Evolutionary conservation across 2,329 filamentous ascomycete species (phyloP).

Genomic region (Septoria linicola): DNA sequence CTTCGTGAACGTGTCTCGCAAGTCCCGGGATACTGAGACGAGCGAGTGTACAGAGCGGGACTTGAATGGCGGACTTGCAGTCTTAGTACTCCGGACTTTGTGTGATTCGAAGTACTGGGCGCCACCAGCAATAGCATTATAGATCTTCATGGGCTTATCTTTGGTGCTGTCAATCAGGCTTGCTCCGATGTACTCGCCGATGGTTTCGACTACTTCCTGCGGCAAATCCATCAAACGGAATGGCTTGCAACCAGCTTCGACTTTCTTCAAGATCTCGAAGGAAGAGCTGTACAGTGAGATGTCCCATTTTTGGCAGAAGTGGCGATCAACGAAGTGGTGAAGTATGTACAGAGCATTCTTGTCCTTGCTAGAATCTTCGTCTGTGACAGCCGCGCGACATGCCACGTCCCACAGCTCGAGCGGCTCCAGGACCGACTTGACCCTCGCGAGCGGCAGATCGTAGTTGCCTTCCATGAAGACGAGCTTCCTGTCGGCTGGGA

Average conservation of each 20-base stretch:
- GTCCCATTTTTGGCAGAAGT: background rate
- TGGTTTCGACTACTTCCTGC: slow-evolving; percentile 1
- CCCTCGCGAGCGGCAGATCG: background rate
- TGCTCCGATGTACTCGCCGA: background rate
- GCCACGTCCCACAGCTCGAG: background rate
- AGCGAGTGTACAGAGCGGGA: background rate
- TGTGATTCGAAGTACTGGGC: background rate
- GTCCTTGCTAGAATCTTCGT: too few species aligned
- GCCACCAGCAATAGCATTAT: background rate
- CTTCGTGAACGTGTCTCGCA: background rate
- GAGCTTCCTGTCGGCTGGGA: background rate
- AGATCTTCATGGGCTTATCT: background rate
- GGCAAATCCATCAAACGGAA: slow-evolving; percentile 14
- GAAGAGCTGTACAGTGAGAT: background rate
- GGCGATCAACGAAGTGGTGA: background rate
- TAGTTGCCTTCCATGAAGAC: slow-evolving; percentile 7
- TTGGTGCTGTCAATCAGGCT: background rate
- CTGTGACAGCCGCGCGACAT: too few species aligned
- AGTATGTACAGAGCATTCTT: background rate
- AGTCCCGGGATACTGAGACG: background rate
- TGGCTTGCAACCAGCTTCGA: slow-evolving; percentile 4
- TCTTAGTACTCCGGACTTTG: background rate
- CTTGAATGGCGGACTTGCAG: background rate
- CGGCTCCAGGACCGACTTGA: background rate
- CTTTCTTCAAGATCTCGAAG: background rate